These are phyloP conservation scores for Chamaecrista fasciculata DNA, from an alignment of 306 rosid species.

Conservation along the genomic window DNA sequence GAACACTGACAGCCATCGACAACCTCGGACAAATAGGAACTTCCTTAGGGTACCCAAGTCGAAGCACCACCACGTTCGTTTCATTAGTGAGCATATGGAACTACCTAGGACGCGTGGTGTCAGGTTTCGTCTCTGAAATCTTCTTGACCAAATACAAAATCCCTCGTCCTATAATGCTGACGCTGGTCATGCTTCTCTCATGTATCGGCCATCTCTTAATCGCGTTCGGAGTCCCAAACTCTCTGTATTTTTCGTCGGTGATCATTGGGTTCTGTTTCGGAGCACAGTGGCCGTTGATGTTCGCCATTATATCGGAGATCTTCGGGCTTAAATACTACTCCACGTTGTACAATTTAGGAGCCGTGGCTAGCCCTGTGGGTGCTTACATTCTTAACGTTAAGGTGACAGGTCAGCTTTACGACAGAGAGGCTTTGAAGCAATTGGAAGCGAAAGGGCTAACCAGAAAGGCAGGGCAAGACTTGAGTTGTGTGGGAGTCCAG, in stretches of 20 bases:
- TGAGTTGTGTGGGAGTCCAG: slow-evolving; percentile 44
- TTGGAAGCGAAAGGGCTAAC: slow-evolving; percentile 34
- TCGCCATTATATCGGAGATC: slow-evolving; percentile 65
- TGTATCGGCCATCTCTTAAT: slow-evolving; percentile 62
- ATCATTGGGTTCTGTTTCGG: slow-evolving; percentile 68
- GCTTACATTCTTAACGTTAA: slow-evolving; percentile 53
- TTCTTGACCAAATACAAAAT: slow-evolving; percentile 51
- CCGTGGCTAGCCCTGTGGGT: slow-evolving; percentile 59
- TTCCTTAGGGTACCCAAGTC: slow-evolving; percentile 50
- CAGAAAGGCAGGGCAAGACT: slow-evolving; percentile 43
- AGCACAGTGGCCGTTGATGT: slow-evolving; percentile 62
- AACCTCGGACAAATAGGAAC: slow-evolving; percentile 72
- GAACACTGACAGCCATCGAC: slow-evolving; percentile 65
- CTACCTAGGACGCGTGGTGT: slow-evolving; percentile 49
- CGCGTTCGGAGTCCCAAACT: slow-evolving; percentile 53
- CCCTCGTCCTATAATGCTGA: slow-evolving; percentile 62
- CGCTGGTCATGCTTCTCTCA: slow-evolving; percentile 47
- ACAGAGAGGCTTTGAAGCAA: slow-evolving; percentile 56
- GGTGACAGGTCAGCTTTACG: slow-evolving; percentile 59
- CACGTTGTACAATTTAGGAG: slow-evolving; percentile 51
- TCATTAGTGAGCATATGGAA: slow-evolving; percentile 81
- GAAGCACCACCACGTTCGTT: slow-evolving; percentile 56
- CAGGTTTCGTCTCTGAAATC: slow-evolving; percentile 58
- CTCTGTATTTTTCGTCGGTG: slow-evolving; percentile 56
- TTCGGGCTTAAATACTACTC: slow-evolving; percentile 76